Percentiles rank a stretch among this genome's conserved stretches.
Conservation (phyloP, 2,329 filamentous ascomycete species). For the Scytalidium lignicola region DNA sequence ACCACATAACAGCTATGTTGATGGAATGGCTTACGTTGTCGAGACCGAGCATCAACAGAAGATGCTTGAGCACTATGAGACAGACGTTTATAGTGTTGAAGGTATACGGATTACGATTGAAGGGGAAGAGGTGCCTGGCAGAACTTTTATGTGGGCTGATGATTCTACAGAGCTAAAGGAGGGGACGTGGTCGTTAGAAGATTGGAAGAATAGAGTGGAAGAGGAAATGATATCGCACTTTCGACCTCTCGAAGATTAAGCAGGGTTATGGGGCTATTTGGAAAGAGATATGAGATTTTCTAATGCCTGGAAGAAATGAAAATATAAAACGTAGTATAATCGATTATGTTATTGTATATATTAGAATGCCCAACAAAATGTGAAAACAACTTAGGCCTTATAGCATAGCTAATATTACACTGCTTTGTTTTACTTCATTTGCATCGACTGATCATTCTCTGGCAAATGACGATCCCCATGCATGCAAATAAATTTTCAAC, state of each 20-base stretch:
- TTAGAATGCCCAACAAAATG: no score
- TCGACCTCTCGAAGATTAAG: constrained; percentile 8
- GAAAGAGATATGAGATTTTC: no score
- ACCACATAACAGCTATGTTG: constrained; percentile 7
- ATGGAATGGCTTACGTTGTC: constrained; percentile 9
- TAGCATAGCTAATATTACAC: no score
- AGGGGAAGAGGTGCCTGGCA: constrained; percentile 7
- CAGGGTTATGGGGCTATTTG: no score
- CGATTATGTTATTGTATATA: no score
- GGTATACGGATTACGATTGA: constrained; percentile 10
- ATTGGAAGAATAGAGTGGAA: constrained; percentile 13
- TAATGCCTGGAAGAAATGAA: no score
- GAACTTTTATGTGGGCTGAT: constrained; percentile 11
- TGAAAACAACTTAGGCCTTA: no score
- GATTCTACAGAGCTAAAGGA: constrained; percentile 8
- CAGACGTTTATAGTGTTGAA: constrained; percentile 8
- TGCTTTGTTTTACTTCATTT: no score
- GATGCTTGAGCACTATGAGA: constrained; percentile 12
- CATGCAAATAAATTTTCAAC: no score
- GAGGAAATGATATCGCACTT: constrained; percentile 16
- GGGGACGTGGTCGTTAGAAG: constrained; percentile 14
- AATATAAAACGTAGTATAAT: no score
- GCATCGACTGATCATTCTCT: no score
- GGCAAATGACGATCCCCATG: no score
- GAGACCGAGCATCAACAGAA: constrained; percentile 12